Evolutionary conservation across 108 stramenopile species (phyloP).

Genomic region (Chaetoceros tenuissimus): DNA sequence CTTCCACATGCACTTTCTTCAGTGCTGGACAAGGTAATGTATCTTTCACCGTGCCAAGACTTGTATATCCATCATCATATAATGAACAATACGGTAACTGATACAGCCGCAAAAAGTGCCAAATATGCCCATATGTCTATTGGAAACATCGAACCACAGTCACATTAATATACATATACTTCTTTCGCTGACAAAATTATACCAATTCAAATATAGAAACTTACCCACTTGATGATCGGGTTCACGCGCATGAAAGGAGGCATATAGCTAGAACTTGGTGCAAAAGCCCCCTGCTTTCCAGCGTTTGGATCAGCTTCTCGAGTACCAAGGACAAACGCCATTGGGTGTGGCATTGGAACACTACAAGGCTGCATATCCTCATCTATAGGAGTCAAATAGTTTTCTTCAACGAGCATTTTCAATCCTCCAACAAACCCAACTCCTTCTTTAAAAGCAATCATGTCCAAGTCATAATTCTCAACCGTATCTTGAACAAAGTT

Average conservation of each 20-base stretch:
- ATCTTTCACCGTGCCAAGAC: conserved; percentile 86
- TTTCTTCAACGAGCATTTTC: conserved; percentile 51
- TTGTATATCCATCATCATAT: conserved; percentile 96
- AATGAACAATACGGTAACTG: conserved; percentile 88
- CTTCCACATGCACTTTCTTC: not conserved
- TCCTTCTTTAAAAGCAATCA: conserved; percentile 73
- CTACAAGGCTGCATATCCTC: not conserved
- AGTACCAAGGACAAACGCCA: conserved; percentile 95
- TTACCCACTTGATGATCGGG: conserved; percentile 93
- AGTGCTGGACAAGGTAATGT: conserved; percentile 91
- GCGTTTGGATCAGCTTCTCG: conserved; percentile 93
- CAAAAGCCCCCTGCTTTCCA: conserved; percentile 59
- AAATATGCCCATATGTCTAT: conserved; percentile 82
- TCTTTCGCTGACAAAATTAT: conserved; percentile 26
- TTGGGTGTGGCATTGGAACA: conserved; percentile 32
- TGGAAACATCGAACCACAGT: no score
- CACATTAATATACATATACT: conserved; percentile 13
- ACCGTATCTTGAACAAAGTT: conserved; percentile 54
- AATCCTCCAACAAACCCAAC: conserved; percentile 54
- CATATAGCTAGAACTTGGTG: conserved; percentile 84
- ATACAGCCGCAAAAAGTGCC: conserved; percentile 85
- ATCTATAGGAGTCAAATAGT: conserved; percentile 2
- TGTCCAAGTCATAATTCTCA: conserved; percentile 75
- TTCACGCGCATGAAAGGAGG: conserved; percentile 98
- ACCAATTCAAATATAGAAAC: no score